Conservation (phyloP, 768 basidiomycete genomes). For the Suillus hirtellus region DNA sequence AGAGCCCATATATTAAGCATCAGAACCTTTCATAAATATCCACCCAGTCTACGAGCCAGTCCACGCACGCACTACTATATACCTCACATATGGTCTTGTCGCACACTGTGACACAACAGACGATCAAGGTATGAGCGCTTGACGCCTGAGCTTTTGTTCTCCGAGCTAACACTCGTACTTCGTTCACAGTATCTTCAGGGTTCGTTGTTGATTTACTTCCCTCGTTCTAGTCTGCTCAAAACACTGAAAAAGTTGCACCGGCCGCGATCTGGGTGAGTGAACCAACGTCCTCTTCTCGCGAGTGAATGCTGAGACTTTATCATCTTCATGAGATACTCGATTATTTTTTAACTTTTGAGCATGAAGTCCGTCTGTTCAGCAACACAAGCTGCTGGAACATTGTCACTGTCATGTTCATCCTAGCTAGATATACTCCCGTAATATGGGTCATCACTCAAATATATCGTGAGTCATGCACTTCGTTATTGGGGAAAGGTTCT, state of each 20-base stretch:
- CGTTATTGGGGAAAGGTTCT: background rate
- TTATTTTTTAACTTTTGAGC: conserved; percentile 14
- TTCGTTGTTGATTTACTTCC: background rate
- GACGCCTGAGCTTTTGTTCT: background rate
- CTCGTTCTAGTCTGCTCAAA: background rate
- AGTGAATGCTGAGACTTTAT: background rate
- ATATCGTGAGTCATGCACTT: conserved; percentile 10
- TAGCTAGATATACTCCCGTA: conserved; percentile 15
- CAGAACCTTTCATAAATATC: background rate
- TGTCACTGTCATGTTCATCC: conserved; percentile 11
- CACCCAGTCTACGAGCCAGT: background rate
- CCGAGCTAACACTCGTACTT: background rate
- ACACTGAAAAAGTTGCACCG: conserved; percentile 10
- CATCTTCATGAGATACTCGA: conserved; percentile 8
- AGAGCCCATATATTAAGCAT: background rate
- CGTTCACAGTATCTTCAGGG: conserved; percentile 13
- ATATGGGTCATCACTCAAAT: conserved; percentile 7
- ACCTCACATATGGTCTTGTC: no score
- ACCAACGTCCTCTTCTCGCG: background rate
- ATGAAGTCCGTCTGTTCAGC: conserved; percentile 13
- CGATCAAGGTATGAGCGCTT: conserved; percentile 10
- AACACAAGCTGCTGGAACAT: conserved; percentile 5
- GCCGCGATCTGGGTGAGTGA: conserved; percentile 13
- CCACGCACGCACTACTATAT: background rate
- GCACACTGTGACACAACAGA: conserved; percentile 3